Percentiles rank a stretch among this genome's conserved stretches.
phyloP scores from a whole-genome alignment of 1,139 yeast species.

The Suhomyces anneliseae region DNA sequence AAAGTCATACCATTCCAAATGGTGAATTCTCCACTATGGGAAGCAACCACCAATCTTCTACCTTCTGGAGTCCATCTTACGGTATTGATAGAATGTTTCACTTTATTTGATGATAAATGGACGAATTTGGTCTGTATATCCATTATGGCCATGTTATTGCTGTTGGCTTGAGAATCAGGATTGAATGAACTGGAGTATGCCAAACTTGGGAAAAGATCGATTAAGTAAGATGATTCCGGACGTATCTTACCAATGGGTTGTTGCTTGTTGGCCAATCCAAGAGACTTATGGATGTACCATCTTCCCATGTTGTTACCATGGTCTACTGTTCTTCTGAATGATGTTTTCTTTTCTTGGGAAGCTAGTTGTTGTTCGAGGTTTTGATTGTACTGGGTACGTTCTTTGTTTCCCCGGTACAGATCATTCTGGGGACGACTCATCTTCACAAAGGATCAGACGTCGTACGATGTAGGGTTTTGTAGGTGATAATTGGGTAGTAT shows the following conservation, averaged over 20 bases:
- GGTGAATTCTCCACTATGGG: conserved; percentile 94
- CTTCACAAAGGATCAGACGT: background rate
- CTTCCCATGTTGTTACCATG: conserved; percentile 83
- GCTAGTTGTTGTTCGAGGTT: conserved; percentile 47
- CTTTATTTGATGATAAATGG: conserved; percentile 87
- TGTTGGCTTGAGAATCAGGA: conserved; percentile 25
- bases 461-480: background rate
- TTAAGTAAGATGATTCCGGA: conserved; percentile 75
- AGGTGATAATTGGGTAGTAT: background rate
- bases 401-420: background rate
- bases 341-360: conserved; percentile 50
- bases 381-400: conserved; percentile 26
- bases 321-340: conserved; percentile 82
- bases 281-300: conserved; percentile 60
- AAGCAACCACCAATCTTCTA: conserved; percentile 82
- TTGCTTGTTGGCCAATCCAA: conserved; percentile 43
- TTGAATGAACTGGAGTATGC: conserved; percentile 45
- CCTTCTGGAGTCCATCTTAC: conserved; percentile 98
- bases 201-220: conserved; percentile 71
- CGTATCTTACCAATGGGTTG: conserved; percentile 61
- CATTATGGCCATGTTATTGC: conserved; percentile 46
- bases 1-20: conserved; percentile 96
- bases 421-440: conserved; percentile 1
- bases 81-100: conserved; percentile 86
- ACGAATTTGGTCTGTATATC: conserved; percentile 81